Conservation (phyloP, 2,329 filamentous ascomycete genomes). For the Bipolaris sorokiniana region DNA sequence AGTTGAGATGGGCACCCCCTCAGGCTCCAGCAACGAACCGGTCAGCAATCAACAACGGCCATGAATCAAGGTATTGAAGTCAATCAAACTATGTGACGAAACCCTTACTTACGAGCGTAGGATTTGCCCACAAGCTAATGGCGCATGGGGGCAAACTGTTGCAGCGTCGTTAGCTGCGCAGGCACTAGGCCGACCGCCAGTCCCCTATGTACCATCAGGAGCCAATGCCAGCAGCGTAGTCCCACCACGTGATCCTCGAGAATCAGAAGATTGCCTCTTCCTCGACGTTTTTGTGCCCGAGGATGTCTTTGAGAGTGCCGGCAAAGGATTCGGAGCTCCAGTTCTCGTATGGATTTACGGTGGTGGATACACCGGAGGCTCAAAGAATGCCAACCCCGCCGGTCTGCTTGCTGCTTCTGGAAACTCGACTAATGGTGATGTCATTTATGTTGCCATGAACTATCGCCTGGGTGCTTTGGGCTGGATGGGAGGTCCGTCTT, state of each 20-base stretch:
- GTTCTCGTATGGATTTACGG: conserved; percentile 61
- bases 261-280: conserved; percentile 57
- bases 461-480: conserved; percentile 55
- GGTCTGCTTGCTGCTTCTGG: conserved; percentile 53
- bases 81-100: neutral
- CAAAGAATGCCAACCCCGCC: conserved; percentile 49
- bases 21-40: conserved; percentile 53
- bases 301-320: conserved; percentile 43
- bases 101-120: conserved; percentile 16
- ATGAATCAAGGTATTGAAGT: conserved; percentile 39
- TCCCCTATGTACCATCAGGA: conserved; percentile 30
- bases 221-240: conserved; percentile 36
- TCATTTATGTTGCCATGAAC: conserved; percentile 55
- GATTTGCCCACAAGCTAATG: conserved; percentile 47
- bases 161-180: conserved; percentile 42
- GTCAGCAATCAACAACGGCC: conserved; percentile 54
- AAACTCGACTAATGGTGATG: conserved; percentile 47
- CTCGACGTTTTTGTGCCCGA: conserved; percentile 57
- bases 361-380: conserved; percentile 52
- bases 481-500: conserved; percentile 43
- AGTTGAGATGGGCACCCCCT: conserved; percentile 59
- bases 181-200: conserved; percentile 32
- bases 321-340: conserved; percentile 46
- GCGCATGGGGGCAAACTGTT: conserved; percentile 53
- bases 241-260: conserved; percentile 32